Evolutionary conservation across 78 protist genomes (phyloP).

Genomic region (Pelomyxa schiedti): DNA sequence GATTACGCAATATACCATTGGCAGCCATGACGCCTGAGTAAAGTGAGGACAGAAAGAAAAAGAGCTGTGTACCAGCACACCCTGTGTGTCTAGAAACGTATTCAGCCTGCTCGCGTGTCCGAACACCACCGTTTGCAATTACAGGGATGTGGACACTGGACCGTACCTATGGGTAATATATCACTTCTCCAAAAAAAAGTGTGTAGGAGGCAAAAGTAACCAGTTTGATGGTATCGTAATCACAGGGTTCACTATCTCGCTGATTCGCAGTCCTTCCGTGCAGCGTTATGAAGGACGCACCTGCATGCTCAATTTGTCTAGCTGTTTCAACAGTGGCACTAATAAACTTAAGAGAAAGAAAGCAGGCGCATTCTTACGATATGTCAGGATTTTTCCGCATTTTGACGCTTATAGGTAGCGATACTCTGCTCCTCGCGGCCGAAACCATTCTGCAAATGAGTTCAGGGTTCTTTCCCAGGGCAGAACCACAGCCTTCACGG

Average conservation of each 20-base stretch:
- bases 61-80: slow-evolving; percentile 16
- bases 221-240: slow-evolving; percentile 55
- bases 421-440: background rate
- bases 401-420: slow-evolving; percentile 46
- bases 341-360: background rate
- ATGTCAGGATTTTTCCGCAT: slow-evolving; percentile 47
- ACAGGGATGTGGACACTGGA: slow-evolving; percentile 54
- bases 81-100: slow-evolving; percentile 18
- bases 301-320: slow-evolving; percentile 31
- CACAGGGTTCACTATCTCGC: slow-evolving; percentile 20
- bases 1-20: slow-evolving; percentile 62
- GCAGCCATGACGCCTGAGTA: slow-evolving; percentile 65
- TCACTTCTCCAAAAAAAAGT: background rate
- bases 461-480: slow-evolving; percentile 34
- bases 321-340: slow-evolving; percentile 50
- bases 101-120: slow-evolving; percentile 20
- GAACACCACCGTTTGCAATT: slow-evolving; percentile 66
- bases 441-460: slow-evolving; percentile 47
- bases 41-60: background rate
- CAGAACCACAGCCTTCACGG: slow-evolving; percentile 50
- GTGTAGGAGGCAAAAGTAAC: slow-evolving; percentile 1
- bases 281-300: slow-evolving; percentile 64
- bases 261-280: slow-evolving; percentile 66
- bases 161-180: background rate
- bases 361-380: background rate